Base-by-base conservation (phyloP, 306 rosid species). In the Lotus japonicus region DNA sequence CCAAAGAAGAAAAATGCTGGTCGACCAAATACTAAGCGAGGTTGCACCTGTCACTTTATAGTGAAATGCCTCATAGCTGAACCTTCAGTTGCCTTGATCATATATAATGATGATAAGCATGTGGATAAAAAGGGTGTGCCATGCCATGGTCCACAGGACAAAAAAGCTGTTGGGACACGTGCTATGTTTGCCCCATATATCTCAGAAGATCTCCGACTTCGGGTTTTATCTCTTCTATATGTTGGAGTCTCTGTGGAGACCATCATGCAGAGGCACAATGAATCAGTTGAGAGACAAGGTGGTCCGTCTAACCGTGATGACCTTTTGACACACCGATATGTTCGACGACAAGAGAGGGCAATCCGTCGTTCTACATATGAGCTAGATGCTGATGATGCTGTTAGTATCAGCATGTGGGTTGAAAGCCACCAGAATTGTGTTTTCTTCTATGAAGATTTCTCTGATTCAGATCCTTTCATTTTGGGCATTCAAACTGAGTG, bases 111-210 rank as follows among this genome's bases (percentile, higher is more conserved):
- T 63, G 95, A 85, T 71, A 89, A 83, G 80, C 98, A 88, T 73
- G 89, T 92, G 64, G 98, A 92, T 79, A 88, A 89, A 72, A 88
- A 82, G 71, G 99, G 97, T 12, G 43, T 70, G 52, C 97, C 96
- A 4, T 94, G 97, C 80, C 98, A 92, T 82, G 98, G 98, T 70
- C 92, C 95, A 3, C 95, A 87, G 68, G 96, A 92, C 70, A 84
- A 83, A 71, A 87, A 71, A 71, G 92, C 96, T 72, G 95, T 88
- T 59, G 95, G 95, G 78, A 92, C 91, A 9, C 80, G 79, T 41
- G 95, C 98, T 70, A 83, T 86, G 94, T 92, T 78, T 84, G 98
- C 98, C 17, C 98, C 98, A 50, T 86, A 89, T 68, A 92, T 92
- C 77, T 89, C 94, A 19, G 94, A 92, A 79, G 91, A 92, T 70